Evolutionary conservation across 805 yeast genomes (phyloP), one percentile per base, ranked within the genome.

Genomic region (Kluyveromyces starmeri): DNA sequence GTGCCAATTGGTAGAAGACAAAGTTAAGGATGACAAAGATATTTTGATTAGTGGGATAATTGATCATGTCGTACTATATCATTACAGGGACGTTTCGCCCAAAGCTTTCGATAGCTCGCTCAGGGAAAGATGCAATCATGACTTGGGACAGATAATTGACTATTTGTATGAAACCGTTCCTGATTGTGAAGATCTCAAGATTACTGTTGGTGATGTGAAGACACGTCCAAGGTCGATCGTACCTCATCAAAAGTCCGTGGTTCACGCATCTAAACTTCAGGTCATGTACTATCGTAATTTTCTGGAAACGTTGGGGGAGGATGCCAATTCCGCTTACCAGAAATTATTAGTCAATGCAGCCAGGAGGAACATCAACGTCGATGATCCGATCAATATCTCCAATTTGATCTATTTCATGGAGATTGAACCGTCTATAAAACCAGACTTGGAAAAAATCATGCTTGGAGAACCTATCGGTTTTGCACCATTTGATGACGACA

Each of bases 31-130:
- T 8, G 42, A 46, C 3, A 47, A 59, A 7, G 56, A 59, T 30
- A 61, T 73, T 2, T 51, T 77, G 15, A 64, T 78, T 5, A 75
- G 83, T 48, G 92, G 88, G 2, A 61, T 80, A 1, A 68, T 78
- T 17, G 88, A 79, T 52, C 68, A 68, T 39, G 39, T 77, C 12
- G 37, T 39, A 22, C 58, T 46, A 4, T 28, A 17, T 16, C 32
- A 31, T 14, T 18, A 17, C 18, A 28, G 25, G 23, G 24, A 24
- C 13, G 18, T 15, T 12, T 15, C 7, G 34, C 36, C 32, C 13
- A 28, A 26, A 16, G 34, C 28, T 4, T 23, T 39, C 21, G 20
- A n/a, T 5, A 28, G 20, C 6, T 3, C 11, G 10, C 28, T 40
- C 12, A 26, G 32, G 16, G 34, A 28, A 13, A 20, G n/a, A 18